These are phyloP conservation scores for Secale cereale DNA, from an alignment of 176 grass and related monocot genomes.

Conservation along the genomic window DNA sequence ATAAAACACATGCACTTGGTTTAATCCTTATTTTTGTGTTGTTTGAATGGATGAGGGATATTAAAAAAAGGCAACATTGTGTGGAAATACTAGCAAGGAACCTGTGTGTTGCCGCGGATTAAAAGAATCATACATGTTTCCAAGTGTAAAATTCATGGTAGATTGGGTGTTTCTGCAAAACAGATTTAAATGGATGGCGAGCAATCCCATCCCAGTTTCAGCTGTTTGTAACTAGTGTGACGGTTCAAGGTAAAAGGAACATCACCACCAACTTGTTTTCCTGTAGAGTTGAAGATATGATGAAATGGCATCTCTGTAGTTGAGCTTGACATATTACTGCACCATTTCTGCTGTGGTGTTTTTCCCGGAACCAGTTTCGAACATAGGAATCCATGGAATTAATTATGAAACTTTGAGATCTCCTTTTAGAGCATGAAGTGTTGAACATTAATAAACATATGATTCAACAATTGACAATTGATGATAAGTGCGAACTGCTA, in stretches of 20 bases:
- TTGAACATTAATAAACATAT: not conserved
- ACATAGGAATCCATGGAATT: not conserved
- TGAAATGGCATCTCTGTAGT: constrained; percentile 1
- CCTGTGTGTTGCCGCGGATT: not conserved
- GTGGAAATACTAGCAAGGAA: not conserved
- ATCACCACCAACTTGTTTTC: not conserved
- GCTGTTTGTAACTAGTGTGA: not conserved
- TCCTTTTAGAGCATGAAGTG: not conserved
- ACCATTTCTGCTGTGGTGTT: not conserved
- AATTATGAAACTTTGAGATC: not conserved
- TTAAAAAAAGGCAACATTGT: not conserved
- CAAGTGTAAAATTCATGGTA: no score
- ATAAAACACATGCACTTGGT: not conserved
- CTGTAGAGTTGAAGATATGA: not conserved
- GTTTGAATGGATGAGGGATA: not conserved
- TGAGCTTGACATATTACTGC: not conserved
- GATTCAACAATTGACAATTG: not conserved
- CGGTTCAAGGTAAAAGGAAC: not conserved
- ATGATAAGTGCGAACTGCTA: not conserved
- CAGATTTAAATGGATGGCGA: not conserved
- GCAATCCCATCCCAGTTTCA: not conserved
- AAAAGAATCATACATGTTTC: not conserved
- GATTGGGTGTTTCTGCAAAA: not conserved
- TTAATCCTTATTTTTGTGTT: not conserved
- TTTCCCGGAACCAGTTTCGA: not conserved